Evolutionary conservation across 2,329 filamentous ascomycete species (phyloP), one percentile per base, ranked within the genome.

Genomic region (Incumbomyces lentus): DNA sequence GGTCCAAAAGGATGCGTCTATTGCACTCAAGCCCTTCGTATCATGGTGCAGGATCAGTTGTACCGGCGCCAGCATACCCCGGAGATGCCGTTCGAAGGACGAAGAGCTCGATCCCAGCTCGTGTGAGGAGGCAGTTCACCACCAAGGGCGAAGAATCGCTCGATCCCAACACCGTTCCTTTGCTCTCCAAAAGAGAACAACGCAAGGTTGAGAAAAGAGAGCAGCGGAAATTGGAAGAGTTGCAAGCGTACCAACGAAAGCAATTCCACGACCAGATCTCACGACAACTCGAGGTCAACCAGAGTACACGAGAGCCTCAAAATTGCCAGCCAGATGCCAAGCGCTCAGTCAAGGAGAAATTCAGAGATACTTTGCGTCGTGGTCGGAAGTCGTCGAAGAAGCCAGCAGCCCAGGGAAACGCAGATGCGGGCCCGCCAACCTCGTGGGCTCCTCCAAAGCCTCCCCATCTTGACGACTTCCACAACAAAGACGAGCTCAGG

Each of bases 381-480:
- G 26, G 33, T 19, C 10, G 12, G 5, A 37, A 38, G n/a, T 18
- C 14, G 11, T 14, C 33, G 10, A 45, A 38, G 33, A n/a, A 31
- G 5, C 14, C n/a, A 5, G 19, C 17, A 6, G 22, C 18, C 14
- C 34, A 36, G 14, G 6, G 16, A 31, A 6, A 31, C 13, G 29
- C 37, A 36, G 18, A 49, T 32, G 39, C 41, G 40, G 19, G 5
- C 4, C 13, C 11, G 13, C 33, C 33, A 17, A 35, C 33, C 6
- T 5, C 22, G 4, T 26, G 22, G 22, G 22, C 22, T 5, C 33
- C 33, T 6, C 16, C 33, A n/a, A 32, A 44, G 1, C 49, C 49
- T 43, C 52, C 54, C 12, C 51, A 49, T n/a, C 29, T 53, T 33
- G 49, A 53, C 26, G 49, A 53, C 34, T 55, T 53, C 30, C 43